phyloP scores from a whole-genome alignment of 306 rosid species.

The Trifolium fragiferum region DNA sequence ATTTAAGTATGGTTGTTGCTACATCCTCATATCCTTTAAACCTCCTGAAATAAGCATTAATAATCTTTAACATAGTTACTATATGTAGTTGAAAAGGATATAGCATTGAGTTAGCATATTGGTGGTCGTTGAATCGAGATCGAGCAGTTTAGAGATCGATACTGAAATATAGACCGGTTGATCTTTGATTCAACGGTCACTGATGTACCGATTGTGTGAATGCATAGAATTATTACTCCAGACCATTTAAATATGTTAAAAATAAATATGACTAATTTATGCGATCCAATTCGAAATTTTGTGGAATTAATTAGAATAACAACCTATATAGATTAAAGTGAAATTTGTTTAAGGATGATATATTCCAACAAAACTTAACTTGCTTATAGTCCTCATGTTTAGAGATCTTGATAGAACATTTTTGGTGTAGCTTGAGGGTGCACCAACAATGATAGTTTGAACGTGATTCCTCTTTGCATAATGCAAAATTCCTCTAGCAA shows the following conservation, averaged over 20 bases:
- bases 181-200: background rate
- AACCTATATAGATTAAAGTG: background rate
- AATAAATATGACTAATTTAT: background rate
- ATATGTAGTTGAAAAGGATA: background rate
- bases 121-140: no score
- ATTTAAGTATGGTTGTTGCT: conserved; percentile 54
- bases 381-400: conserved; percentile 36
- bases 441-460: conserved; percentile 66
- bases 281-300: background rate
- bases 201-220: background rate
- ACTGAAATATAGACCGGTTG: background rate
- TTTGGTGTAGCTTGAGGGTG: conserved; percentile 49
- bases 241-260: background rate
- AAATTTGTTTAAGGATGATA: background rate
- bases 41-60: conserved; percentile 55
- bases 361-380: conserved; percentile 38
- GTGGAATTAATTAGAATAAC: background rate
- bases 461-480: conserved; percentile 57
- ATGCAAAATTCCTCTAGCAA: conserved; percentile 63
- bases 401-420: conserved; percentile 63
- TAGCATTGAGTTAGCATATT: background rate
- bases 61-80: conserved; percentile 19
- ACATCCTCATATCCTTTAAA: conserved; percentile 62
- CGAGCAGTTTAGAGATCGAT: no score
- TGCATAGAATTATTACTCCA: background rate